Evolutionary conservation across 345 rosid species (phyloP), one percentile per base, ranked within the genome.

Genomic region (Salix udensis): DNA sequence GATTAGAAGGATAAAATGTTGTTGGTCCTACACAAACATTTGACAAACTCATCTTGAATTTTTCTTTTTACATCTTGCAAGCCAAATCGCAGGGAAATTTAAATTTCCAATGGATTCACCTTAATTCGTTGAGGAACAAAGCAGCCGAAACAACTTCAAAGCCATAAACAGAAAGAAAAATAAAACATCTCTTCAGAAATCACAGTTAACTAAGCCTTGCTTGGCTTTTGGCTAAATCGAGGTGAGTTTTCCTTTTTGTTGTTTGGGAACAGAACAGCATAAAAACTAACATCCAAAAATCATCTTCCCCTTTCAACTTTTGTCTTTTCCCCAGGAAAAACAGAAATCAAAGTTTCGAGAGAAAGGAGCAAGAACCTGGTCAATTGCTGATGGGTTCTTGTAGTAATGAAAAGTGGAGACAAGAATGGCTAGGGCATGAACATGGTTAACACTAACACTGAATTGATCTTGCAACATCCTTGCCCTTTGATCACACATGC

Each of bases 391-490:
- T 55, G 99, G 98, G 77, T 85, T 90, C 87, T 89, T 93, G 88
- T 84, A 89, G 86, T 90, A 96, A 81, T 91, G 97, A 70, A 96
- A 96, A 75, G 99, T 93, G 67, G 99, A 96, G 84, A 96, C 96
- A 69, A 96, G 97, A 81, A 96, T 88, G 74, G 99, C 97, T 75
- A 96, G 90, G 74, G 98, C 99, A 74, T 96, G 99, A 62, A 96
- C 98, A 88, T 96, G 99, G 76, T 96, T 96, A 71, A 93, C 99
- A 82, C 98, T 93, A 78, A 96, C 99, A 88, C 82, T 91, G 77
- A 96, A 96, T 72, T 91, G 99, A 87, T 96, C 99, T 77, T 96
- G 97, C 87, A 96, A 80, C 98, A 96, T 96, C 75, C 99, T 88
- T 0, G 99, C 97, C 82, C 99, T 86, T 75, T 91, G 93, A 80